Evolutionary conservation across 306 rosid genomes (phyloP).

Genomic region (Cucurbita argyrosperma): DNA sequence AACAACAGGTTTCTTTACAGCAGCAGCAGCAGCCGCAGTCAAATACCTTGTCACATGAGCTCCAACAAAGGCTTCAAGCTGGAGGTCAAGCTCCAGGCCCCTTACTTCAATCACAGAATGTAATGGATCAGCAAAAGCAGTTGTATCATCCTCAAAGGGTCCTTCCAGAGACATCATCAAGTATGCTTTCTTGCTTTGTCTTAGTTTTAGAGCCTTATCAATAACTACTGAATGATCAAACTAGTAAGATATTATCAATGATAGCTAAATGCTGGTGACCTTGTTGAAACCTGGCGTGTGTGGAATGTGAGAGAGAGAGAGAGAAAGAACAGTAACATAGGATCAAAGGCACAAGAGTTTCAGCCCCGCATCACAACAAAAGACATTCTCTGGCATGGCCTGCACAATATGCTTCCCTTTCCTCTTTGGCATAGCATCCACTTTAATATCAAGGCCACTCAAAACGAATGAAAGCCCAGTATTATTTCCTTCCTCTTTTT

Average conservation of each 20-base stretch:
- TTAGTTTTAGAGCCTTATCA: not conserved
- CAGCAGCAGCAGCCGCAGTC: slow-evolving; percentile 26
- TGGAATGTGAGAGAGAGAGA: not conserved
- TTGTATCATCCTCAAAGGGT: slow-evolving; percentile 63
- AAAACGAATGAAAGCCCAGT: too few relatives aligned
- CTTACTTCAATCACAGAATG: slow-evolving; percentile 57
- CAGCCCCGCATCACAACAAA: too few relatives aligned
- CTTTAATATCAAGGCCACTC: too few relatives aligned
- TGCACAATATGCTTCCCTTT: too few relatives aligned
- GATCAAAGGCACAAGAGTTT: too few relatives aligned
- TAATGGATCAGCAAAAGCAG: slow-evolving; percentile 69
- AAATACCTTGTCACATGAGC: slow-evolving; percentile 38
- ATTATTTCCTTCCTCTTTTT: too few relatives aligned
- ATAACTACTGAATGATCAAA: not conserved
- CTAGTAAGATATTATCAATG: not conserved
- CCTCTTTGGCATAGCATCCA: too few relatives aligned
- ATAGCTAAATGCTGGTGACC: not conserved
- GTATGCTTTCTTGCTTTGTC: slow-evolving; percentile 28
- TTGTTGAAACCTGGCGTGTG: not conserved
- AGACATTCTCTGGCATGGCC: too few relatives aligned
- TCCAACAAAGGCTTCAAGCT: slow-evolving; percentile 68
- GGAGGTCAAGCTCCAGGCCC: slow-evolving; percentile 43
- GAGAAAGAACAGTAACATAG: not conserved
- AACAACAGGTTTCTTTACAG: slow-evolving; percentile 55
- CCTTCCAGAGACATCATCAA: slow-evolving; percentile 63